A percentile compares a stretch with the other conserved stretches of the same genome.
These are phyloP conservation scores for Larix sibirica DNA, from an alignment of 83 land plant genomes.

Conservation along the genomic window DNA sequence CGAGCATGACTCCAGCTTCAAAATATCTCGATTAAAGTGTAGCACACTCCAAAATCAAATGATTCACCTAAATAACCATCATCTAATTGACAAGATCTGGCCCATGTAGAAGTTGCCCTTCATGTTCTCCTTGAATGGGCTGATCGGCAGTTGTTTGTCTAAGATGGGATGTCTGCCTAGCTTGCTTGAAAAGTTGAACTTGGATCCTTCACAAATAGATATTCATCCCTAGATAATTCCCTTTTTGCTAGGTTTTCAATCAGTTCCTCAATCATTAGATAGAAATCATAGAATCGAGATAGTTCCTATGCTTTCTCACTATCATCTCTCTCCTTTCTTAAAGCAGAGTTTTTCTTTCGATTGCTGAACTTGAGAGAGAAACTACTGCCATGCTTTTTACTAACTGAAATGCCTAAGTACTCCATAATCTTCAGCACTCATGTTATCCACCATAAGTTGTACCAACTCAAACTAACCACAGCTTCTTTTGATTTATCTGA, in stretches of 20 bases:
- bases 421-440: slow-evolving; percentile 79
- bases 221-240: too few relatives aligned
- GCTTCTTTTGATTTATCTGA: too few relatives aligned
- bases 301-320: slow-evolving; percentile 79
- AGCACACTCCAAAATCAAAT: slow-evolving; percentile 35
- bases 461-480: slow-evolving; percentile 55
- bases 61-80: too few relatives aligned
- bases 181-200: neutral
- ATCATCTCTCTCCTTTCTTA: slow-evolving; percentile 75
- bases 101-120: too few relatives aligned
- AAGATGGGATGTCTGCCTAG: neutral
- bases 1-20: slow-evolving; percentile 62
- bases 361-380: slow-evolving; percentile 88
- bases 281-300: slow-evolving; percentile 60
- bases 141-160: slow-evolving; percentile 14
- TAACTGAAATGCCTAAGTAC: slow-evolving; percentile 64
- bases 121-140: too few relatives aligned
- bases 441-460: slow-evolving; percentile 73
- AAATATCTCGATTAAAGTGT: slow-evolving; percentile 26
- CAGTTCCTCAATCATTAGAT: slow-evolving; percentile 80
- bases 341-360: slow-evolving; percentile 76
- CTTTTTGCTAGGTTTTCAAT: too few relatives aligned
- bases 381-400: slow-evolving; percentile 74
- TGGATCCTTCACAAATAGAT: too few relatives aligned
- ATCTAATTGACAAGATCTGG: too few relatives aligned